Percentiles rank a stretch among this genome's conserved stretches.
Conservation (phyloP, 164 flowering plant genomes). For the Vitis rupestris region DNA sequence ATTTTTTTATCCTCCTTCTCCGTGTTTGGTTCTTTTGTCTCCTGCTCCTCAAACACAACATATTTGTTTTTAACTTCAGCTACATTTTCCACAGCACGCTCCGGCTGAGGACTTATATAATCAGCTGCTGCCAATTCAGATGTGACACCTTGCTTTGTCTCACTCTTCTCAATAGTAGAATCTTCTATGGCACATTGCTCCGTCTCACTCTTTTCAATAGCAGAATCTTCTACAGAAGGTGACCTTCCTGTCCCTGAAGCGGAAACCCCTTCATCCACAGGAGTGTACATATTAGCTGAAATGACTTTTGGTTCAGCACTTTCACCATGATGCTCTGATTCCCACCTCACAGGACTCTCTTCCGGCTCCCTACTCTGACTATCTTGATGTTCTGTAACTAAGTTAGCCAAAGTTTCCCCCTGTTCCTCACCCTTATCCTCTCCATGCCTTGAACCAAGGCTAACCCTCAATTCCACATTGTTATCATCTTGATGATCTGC, state of each 20-base stretch:
- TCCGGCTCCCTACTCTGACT: constrained; percentile 14
- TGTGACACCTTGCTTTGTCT: constrained; percentile 11
- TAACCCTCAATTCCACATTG: constrained; percentile 6
- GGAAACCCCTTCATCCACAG: constrained; percentile 17
- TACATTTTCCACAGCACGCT: constrained; percentile 13
- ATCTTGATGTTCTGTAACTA: constrained; percentile 6
- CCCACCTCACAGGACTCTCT: constrained; percentile 9
- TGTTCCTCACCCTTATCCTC: constrained; percentile 8
- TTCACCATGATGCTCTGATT: constrained; percentile 8
- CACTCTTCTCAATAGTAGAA: constrained; percentile 10
- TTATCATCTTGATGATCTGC: background rate
- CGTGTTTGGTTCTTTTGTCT: constrained; percentile 17
- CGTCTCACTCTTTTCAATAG: constrained; percentile 9
- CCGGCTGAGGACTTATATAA: constrained; percentile 14
- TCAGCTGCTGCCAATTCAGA: constrained; percentile 14
- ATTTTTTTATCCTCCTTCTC: constrained; percentile 15
- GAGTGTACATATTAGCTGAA: constrained; percentile 12
- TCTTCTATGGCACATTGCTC: constrained; percentile 15
- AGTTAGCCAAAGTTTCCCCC: background rate
- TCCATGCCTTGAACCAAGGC: background rate
- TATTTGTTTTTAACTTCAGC: constrained; percentile 10
- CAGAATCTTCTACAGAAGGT: constrained; percentile 12
- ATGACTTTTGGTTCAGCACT: constrained; percentile 2
- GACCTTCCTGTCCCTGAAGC: constrained; percentile 13
- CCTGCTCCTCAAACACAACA: constrained; percentile 19